These are phyloP conservation scores for Tulasnella sp. DNA, from an alignment of 768 basidiomycete genomes.

Conservation along the genomic window DNA sequence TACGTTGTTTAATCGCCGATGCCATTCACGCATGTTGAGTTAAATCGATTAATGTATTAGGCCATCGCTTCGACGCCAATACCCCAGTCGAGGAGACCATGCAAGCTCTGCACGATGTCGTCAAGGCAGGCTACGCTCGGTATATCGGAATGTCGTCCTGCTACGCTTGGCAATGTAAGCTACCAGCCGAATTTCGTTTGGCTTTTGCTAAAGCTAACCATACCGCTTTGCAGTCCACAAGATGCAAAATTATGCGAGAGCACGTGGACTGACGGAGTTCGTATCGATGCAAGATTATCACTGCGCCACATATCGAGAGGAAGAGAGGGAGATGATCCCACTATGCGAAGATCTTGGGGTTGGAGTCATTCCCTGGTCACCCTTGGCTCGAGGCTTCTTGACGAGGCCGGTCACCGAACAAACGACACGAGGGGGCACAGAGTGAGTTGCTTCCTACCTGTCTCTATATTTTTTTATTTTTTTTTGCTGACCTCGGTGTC, in stretches of 20 bases:
- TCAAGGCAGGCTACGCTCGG: conserved; percentile 7
- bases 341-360: conserved; percentile 10
- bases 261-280: conserved; percentile 1
- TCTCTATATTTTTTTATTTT: too few relatives aligned
- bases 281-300: conserved; percentile 12
- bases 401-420: conserved; percentile 2
- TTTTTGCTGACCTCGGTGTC: too few relatives aligned
- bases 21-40: not conserved
- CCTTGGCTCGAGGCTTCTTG: conserved; percentile 11
- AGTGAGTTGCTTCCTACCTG: too few relatives aligned
- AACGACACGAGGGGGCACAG: too few relatives aligned
- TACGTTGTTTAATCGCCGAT: conserved; percentile 23
- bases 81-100: conserved; percentile 11
- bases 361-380: conserved; percentile 12
- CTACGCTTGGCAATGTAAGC: conserved; percentile 11
- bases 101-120: conserved; percentile 8
- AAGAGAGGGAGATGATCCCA: conserved; percentile 13
- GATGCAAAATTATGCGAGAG: conserved; percentile 11
- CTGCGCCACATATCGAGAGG: conserved; percentile 10
- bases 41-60: not conserved
- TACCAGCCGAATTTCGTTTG: too few relatives aligned
- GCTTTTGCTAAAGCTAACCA: not conserved
- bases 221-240: conserved; percentile 5
- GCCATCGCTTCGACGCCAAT: conserved; percentile 5
- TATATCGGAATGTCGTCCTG: conserved; percentile 8